These are phyloP conservation scores for Arabis alpina DNA, from an alignment of 345 rosid genomes.

Conservation along the genomic window DNA sequence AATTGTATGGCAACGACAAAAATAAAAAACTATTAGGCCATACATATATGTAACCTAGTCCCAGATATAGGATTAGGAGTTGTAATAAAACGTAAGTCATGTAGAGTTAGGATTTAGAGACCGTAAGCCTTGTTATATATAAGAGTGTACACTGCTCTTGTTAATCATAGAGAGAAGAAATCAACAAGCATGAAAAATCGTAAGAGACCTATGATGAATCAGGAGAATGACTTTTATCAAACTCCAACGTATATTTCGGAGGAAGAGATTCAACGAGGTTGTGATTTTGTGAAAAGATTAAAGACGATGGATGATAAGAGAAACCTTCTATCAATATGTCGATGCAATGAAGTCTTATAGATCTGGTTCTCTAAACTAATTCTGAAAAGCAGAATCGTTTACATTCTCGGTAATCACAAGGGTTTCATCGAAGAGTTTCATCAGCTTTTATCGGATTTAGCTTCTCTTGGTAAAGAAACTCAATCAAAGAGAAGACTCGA, in stretches of 20 bases:
- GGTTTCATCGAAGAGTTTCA: background rate
- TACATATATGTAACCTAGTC: constrained; percentile 37
- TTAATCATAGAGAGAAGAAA: background rate
- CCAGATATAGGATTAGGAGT: constrained; percentile 1
- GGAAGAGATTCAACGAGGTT: constrained; percentile 10
- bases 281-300: background rate
- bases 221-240: background rate
- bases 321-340: background rate
- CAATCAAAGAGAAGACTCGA: background rate
- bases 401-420: background rate
- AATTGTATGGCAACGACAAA: background rate
- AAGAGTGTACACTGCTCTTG: background rate
- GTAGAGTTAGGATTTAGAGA: background rate
- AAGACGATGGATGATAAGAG: background rate
- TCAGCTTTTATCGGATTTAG: background rate
- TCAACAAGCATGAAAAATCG: background rate
- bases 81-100: background rate
- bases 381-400: background rate
- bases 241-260: background rate
- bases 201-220: background rate
- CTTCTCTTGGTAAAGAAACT: background rate
- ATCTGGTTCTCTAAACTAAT: background rate
- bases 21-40: no score
- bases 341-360: background rate
- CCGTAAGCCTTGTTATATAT: background rate